Evolutionary conservation across 169 alveolate genomes (phyloP).

Genomic region (Sarcocystis neurona): DNA sequence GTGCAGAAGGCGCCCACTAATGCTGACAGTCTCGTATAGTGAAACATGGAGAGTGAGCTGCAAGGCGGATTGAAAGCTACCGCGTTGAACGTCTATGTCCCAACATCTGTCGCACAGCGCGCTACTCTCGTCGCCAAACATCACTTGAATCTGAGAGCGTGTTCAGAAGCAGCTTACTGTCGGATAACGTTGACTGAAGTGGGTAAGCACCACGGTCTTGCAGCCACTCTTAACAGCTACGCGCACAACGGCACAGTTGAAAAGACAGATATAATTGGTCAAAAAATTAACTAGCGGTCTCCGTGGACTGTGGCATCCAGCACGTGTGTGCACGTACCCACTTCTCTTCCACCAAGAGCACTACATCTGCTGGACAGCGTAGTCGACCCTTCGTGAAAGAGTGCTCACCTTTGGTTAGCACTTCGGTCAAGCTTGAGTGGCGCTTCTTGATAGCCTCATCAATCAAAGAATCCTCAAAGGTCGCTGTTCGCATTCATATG

Average conservation of each 20-base stretch:
- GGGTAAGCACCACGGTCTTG: constrained; percentile 82
- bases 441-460: constrained; percentile 82
- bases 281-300: constrained; percentile 2
- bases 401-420: neutral
- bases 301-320: neutral
- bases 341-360: neutral
- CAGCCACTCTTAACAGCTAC: constrained; percentile 64
- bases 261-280: neutral
- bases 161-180: constrained; percentile 66
- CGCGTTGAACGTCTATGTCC: no score
- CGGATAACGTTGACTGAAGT: constrained; percentile 91
- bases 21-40: no score
- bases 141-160: no score
- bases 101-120: no score
- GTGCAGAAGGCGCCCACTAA: no score
- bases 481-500: no score
- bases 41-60: no score
- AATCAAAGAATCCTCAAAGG: constrained; percentile 80
- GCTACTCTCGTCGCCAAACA: no score
- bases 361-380: neutral
- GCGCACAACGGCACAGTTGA: neutral
- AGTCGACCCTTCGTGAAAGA: neutral
- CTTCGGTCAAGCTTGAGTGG: constrained; percentile 75
- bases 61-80: no score
- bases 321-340: neutral